Conservation (phyloP, 75 land plant species). For the Cunninghamia lanceolata region DNA sequence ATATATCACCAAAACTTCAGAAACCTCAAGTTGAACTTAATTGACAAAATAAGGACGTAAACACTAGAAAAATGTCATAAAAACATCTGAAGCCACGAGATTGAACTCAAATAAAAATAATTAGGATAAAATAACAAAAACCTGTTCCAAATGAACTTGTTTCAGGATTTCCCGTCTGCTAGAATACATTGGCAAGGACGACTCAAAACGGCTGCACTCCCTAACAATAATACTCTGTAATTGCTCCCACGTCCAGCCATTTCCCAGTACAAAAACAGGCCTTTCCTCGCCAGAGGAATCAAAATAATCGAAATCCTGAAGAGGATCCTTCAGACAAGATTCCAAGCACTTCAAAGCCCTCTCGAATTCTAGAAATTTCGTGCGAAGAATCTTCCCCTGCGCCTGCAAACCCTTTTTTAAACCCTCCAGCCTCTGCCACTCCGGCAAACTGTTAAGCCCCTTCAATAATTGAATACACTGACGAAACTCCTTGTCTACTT, state of each 20-base stretch:
- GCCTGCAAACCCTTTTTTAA: constrained; percentile 21
- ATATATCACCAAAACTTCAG: too few species aligned
- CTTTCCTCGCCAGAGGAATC: neutral
- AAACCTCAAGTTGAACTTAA: neutral
- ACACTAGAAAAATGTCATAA: neutral
- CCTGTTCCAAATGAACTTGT: constrained; percentile 45
- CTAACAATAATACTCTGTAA: constrained; percentile 35
- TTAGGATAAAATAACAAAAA: neutral
- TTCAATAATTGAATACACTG: neutral
- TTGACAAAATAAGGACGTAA: neutral
- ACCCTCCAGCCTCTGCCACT: constrained; percentile 9
- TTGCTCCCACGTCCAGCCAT: constrained; percentile 32
- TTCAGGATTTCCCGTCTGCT: constrained; percentile 39
- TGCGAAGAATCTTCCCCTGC: constrained; percentile 31
- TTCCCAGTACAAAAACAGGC: constrained; percentile 20
- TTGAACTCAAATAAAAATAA: neutral
- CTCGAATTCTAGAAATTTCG: constrained; percentile 45
- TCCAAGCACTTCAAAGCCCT: constrained; percentile 34
- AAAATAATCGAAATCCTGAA: neutral
- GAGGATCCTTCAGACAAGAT: constrained; percentile 5
- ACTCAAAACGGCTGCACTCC: constrained; percentile 54
- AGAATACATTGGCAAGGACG: constrained; percentile 58
- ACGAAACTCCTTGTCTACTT: constrained; percentile 16
- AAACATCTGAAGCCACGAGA: neutral
- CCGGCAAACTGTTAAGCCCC: neutral